phyloP scores from a whole-genome alignment of 331 rosid species.

The Acacia pycnantha region DNA sequence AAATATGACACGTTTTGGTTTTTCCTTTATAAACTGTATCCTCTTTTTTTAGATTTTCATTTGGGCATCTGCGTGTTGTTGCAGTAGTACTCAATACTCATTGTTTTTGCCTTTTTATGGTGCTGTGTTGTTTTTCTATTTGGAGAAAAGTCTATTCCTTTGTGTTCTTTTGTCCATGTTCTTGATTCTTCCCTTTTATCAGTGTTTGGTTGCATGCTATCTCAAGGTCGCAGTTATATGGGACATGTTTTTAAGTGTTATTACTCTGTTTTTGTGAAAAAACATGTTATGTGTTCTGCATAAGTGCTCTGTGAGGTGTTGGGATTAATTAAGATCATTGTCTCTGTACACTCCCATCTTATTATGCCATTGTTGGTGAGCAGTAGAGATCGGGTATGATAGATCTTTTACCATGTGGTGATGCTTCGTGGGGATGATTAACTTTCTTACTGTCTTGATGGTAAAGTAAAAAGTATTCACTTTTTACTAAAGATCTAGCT shows the following conservation, averaged over 20 bases:
- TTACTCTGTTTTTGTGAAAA: slow-evolving; percentile 48
- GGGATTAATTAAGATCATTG: not conserved
- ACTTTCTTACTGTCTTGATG: slow-evolving; percentile 24
- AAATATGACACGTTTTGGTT: slow-evolving; percentile 8
- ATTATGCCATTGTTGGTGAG: not conserved
- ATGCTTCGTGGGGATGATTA: slow-evolving; percentile 1
- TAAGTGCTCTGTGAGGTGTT: slow-evolving; percentile 8
- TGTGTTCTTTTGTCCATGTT: too few relatives aligned
- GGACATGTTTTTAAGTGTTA: slow-evolving; percentile 15
- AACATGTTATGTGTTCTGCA: slow-evolving; percentile 16
- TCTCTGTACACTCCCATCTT: slow-evolving; percentile 9
- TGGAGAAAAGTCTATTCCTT: slow-evolving; percentile 30
- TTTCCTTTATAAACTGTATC: not conserved
- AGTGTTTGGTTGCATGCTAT: slow-evolving; percentile 40
- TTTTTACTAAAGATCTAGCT: too few relatives aligned
- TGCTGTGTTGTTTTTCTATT: slow-evolving; percentile 34
- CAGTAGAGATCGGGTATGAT: not conserved
- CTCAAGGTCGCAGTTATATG: slow-evolving; percentile 4
- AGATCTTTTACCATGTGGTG: not conserved
- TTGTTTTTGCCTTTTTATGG: slow-evolving; percentile 22
- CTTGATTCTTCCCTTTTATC: slow-evolving; percentile 12
- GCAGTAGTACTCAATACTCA: slow-evolving; percentile 4
- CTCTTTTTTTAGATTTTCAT: not conserved
- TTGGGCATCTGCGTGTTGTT: not conserved
- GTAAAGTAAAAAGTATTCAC: slow-evolving; percentile 32